phyloP scores from a whole-genome alignment of 192 early-diverging fungal genomes.

The Podila epicladia region DNA sequence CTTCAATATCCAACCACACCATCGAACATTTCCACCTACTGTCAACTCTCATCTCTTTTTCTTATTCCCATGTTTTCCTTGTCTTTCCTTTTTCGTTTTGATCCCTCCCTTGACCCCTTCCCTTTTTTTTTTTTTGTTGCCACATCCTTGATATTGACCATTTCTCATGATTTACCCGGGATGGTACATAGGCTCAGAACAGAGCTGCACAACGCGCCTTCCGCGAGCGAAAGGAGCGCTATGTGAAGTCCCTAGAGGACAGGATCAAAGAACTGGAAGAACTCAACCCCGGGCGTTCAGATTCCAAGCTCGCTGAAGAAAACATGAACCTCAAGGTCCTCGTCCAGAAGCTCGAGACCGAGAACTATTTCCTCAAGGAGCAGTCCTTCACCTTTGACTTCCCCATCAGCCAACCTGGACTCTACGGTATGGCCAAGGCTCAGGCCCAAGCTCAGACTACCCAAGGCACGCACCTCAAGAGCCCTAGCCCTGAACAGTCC shows the following conservation, averaged over 20 bases:
- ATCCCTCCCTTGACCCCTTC: too few species aligned
- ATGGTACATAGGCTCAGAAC: constrained; percentile 69
- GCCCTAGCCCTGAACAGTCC: neutral
- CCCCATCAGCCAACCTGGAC: constrained; percentile 54
- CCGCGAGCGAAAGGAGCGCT: constrained; percentile 87
- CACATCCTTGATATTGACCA: neutral
- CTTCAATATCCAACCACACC: too few species aligned
- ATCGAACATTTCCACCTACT: too few species aligned
- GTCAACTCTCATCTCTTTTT: too few species aligned
- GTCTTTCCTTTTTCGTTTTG: too few species aligned
- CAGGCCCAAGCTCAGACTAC: neutral
- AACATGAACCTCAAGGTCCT: constrained; percentile 59
- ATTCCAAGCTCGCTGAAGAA: constrained; percentile 53
- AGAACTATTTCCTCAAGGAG: constrained; percentile 64
- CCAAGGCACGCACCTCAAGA: constrained; percentile 13
- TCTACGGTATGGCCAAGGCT: constrained; percentile 34
- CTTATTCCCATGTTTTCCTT: too few species aligned
- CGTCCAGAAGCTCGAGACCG: constrained; percentile 60
- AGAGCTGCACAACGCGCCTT: constrained; percentile 88
- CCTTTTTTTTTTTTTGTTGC: too few species aligned
- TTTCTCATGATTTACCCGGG: neutral
- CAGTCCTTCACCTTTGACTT: constrained; percentile 62
- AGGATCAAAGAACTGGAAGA: constrained; percentile 77
- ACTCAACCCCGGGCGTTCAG: constrained; percentile 54
- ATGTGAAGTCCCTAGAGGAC: constrained; percentile 83